Conservation (phyloP, 1,284 basidiomycete species). For the Cystobasidiaceae sp. region DNA sequence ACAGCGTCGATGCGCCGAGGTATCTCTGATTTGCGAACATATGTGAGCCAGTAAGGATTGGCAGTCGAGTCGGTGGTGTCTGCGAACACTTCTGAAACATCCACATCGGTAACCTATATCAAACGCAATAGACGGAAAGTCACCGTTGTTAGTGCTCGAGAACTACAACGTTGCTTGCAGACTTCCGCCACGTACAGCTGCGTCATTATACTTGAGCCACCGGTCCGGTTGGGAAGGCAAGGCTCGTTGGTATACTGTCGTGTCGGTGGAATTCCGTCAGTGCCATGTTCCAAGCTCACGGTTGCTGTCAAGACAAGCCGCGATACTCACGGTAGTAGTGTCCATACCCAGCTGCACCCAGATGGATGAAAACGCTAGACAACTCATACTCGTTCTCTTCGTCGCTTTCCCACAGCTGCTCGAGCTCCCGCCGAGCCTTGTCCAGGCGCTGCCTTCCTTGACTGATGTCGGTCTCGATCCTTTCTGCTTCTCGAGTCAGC, state of each 20-base stretch:
- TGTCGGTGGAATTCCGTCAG: neutral
- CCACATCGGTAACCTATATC: conserved; percentile 26
- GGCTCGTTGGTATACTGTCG: conserved; percentile 66
- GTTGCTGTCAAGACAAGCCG: neutral
- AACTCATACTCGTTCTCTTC: conserved; percentile 74
- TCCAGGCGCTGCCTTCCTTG: conserved; percentile 17
- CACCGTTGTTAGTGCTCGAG: too few relatives aligned
- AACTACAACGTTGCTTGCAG: neutral
- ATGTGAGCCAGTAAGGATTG: conserved; percentile 33
- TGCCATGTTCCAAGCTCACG: neutral
- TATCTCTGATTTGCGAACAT: conserved; percentile 21
- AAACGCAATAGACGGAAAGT: too few relatives aligned
- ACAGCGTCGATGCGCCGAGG: conserved; percentile 16
- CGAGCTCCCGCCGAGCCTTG: conserved; percentile 54
- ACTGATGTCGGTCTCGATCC: conserved; percentile 51
- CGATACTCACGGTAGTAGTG: neutral
- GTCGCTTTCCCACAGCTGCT: conserved; percentile 69
- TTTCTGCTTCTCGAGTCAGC: conserved; percentile 60
- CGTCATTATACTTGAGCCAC: conserved; percentile 71
- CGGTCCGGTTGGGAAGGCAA: conserved; percentile 66
- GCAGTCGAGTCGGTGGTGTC: conserved; percentile 30
- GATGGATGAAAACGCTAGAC: conserved; percentile 92
- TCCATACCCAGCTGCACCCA: conserved; percentile 53
- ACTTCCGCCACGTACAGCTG: conserved; percentile 5
- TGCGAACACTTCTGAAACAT: conserved; percentile 30